Evolutionary conservation across 768 basidiomycete genomes (phyloP), one percentile per base, ranked within the genome.

Genomic region (Epithele typhae): DNA sequence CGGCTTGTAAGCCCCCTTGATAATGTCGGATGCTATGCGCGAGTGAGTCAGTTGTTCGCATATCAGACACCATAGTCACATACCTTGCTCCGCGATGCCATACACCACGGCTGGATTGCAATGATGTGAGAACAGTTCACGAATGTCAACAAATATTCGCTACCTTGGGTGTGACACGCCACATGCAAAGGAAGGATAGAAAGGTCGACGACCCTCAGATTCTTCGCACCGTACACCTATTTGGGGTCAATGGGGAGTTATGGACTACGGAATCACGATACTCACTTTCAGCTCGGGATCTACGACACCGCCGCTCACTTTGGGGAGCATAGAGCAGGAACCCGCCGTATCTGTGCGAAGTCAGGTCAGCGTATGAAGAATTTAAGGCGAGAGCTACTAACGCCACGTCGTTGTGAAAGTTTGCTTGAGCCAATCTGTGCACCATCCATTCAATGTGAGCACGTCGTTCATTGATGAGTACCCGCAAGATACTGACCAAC

Each of bases 181-280:
- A 79, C 62, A 37, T 77, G 78, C 42, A 79, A 57, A 2, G 79
- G 78, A 6, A 78, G 58, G 40, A 80, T 64, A 4, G 76, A 78
- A n/a, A 79, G 43, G 54, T 79, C 78, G 9, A 68, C 76, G 5
- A 82, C 69, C 6, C 80, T 71, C n/a, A 82, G 44, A 49, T 81
- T 81, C 37, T 58, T 67, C 3, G 79, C 79, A 1, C 78, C 79
- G 51, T 81, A 80, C 0, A 81, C 79, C 72, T 74, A 33, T 1
- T 2, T 14, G 27, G 27, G 27, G 27, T 30, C 27, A 30, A 14
- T 14, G 27, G 27, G 14, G 14, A 30, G 8, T 7, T 14, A 30
- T 30, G 7, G 8, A 30, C 14, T 7, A 30, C 27, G 27, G 14
- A 14, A 14, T 30, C 14, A n/a, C n/a, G n/a, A 14, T 30, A 25